Conservation (phyloP, 495 filamentous ascomycete genomes). For the Penicillium lividum region DNA sequence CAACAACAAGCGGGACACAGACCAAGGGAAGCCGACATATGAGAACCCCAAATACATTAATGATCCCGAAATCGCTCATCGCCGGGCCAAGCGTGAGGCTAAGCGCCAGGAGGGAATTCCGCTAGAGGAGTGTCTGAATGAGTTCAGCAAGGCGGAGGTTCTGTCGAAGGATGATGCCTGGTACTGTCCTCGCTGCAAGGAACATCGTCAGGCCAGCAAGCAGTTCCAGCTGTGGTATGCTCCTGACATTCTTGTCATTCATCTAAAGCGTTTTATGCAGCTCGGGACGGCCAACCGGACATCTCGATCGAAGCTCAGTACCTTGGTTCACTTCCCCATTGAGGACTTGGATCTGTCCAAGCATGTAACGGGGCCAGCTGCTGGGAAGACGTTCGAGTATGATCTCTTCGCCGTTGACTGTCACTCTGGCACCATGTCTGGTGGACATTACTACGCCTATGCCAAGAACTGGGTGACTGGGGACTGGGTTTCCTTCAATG, state of each 20-base stretch:
- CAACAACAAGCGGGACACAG: constrained; percentile 35
- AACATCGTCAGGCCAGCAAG: constrained; percentile 87
- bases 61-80: constrained; percentile 67
- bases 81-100: constrained; percentile 55
- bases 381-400: constrained; percentile 79
- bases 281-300: constrained; percentile 26
- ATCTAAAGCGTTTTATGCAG: constrained; percentile 86
- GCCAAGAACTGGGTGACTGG: constrained; percentile 86
- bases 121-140: constrained; percentile 87
- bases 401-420: constrained; percentile 95
- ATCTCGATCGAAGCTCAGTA: constrained; percentile 85
- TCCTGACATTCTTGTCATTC: constrained; percentile 90
- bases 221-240: constrained; percentile 96
- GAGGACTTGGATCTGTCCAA: constrained; percentile 80
- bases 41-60: constrained; percentile 49
- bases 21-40: constrained; percentile 57
- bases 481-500: constrained; percentile 92
- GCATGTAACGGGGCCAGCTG: constrained; percentile 73
- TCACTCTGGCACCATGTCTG: constrained; percentile 87
- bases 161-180: constrained; percentile 92
- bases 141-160: constrained; percentile 89
- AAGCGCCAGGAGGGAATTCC: constrained; percentile 74
- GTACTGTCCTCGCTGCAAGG: constrained; percentile 95
- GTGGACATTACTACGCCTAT: constrained; percentile 93
- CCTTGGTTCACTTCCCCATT: constrained; percentile 87